Evolutionary conservation across 1,284 basidiomycete genomes (phyloP), one percentile per base, ranked within the genome.

Genomic region (Ganoderma leucocontextum): DNA sequence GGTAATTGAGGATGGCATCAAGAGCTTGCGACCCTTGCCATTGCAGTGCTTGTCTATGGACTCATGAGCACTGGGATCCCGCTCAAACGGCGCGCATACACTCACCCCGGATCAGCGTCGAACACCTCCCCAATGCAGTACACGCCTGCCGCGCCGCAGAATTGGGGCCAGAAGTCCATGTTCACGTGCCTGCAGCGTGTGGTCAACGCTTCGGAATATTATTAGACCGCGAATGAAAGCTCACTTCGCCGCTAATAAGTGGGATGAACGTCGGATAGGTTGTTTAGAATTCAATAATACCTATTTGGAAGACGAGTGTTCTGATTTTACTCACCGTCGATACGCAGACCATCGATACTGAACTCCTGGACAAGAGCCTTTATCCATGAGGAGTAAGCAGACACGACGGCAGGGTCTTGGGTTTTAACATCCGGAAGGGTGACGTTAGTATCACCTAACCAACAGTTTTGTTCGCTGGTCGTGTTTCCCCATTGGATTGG

Each of bases 71-170:
- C 55, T 13, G 3, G 5, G 5, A 25, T 9, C 12, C 15, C 35
- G 29, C 25, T 12, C 25, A 36, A 36, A n/a, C 38, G 12, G 39
- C 44, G 62, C 29, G 36, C 44, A 44, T 67, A 22, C 33, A 72
- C 84, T 62, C 76, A 92, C 83, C 83, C 82, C 49, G 92, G 82
- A 63, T 91, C 85, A 42, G 82, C 78, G 36, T 84, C 87, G 75
- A 89, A 92, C 44, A 95, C 91, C 81, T 96, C 94, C 38, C 94
- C 94, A 63, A 95, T 94, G 72, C 92, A 95, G 82, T 94, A 96
- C 19, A 95, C 91, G 7, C 92, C 93, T 0, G 92, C 91, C 12
- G 87, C 87, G 33, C 80, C 82, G 73, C 89, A 91, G 78, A 95
- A 95, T 2, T 77, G 78, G 0, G 89, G 87, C 91, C 91, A 93